Conservation (phyloP, 1,284 basidiomycete species). For the Polyporus tsugae region DNA sequence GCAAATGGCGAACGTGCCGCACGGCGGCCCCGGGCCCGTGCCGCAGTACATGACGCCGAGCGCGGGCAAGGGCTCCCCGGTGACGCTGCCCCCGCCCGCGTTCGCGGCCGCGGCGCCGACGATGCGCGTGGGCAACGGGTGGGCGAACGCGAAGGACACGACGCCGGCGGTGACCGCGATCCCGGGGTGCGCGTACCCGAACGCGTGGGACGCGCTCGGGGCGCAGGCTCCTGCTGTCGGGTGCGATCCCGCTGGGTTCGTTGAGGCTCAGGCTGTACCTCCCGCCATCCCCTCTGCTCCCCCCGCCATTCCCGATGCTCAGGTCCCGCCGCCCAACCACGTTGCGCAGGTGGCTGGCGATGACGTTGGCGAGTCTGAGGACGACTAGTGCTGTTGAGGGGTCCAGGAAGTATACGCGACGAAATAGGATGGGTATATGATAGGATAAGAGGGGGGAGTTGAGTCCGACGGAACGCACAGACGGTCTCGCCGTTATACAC, state of each 20-base stretch:
- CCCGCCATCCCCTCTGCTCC: neutral
- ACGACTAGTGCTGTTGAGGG: neutral
- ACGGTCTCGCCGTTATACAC: neutral
- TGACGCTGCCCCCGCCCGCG: conserved; percentile 67
- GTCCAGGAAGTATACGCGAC: neutral
- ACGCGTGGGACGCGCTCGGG: conserved; percentile 50
- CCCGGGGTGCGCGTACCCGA: conserved; percentile 69
- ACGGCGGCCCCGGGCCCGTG: conserved; percentile 48
- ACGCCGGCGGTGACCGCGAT: conserved; percentile 61
- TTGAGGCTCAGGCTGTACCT: neutral
- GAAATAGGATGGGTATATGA: neutral
- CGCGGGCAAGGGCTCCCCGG: conserved; percentile 69
- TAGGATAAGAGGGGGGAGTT: neutral
- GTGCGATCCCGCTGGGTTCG: conserved; percentile 20
- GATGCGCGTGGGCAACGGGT: conserved; percentile 71
- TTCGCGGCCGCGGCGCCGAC: conserved; percentile 52
- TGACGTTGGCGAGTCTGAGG: neutral
- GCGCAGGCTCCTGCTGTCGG: conserved; percentile 36
- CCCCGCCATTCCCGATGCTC: neutral
- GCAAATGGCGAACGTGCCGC: conserved; percentile 52
- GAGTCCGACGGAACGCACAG: neutral
- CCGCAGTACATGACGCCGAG: conserved; percentile 57
- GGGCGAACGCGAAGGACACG: conserved; percentile 72
- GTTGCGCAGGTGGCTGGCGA: neutral
- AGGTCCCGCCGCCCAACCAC: neutral